phyloP scores from a whole-genome alignment of 176 grass and related monocot genomes.

The Lolium perenne region DNA sequence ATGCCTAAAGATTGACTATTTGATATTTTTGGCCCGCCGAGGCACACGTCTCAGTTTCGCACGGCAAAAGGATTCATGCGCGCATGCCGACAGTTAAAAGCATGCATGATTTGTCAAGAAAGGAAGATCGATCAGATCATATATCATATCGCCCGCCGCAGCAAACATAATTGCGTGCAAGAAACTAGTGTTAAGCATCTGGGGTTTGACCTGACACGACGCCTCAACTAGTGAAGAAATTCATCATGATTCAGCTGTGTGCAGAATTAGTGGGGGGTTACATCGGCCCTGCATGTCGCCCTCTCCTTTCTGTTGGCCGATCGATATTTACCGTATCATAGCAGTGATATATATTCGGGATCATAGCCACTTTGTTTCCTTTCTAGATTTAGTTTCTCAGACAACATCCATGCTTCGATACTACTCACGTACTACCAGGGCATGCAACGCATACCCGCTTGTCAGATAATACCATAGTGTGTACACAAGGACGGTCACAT shows the following conservation, averaged over 20 bases:
- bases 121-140: not conserved
- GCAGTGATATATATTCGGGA: not conserved
- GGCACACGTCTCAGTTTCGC: not conserved
- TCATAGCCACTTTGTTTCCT: not conserved
- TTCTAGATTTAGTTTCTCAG: slow-evolving; percentile 1
- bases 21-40: too few species aligned
- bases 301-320: slow-evolving; percentile 35
- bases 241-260: not conserved
- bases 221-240: slow-evolving; percentile 34
- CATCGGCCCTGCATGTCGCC: slow-evolving; percentile 30
- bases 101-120: not conserved
- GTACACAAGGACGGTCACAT: not conserved
- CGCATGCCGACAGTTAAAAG: slow-evolving; percentile 3
- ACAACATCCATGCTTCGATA: not conserved
- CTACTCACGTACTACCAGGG: not conserved
- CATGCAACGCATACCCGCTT: not conserved
- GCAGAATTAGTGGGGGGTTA: slow-evolving; percentile 2
- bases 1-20: too few species aligned
- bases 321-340: slow-evolving; percentile 39
- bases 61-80: not conserved
- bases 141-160: not conserved
- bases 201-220: slow-evolving; percentile 35
- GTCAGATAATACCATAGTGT: not conserved
- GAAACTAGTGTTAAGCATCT: slow-evolving; percentile 17
- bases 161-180: slow-evolving; percentile 43